Evolutionary conservation across 2,329 filamentous ascomycete genomes (phyloP), one percentile per base, ranked within the genome.

Genomic region (Fusarium buharicum): DNA sequence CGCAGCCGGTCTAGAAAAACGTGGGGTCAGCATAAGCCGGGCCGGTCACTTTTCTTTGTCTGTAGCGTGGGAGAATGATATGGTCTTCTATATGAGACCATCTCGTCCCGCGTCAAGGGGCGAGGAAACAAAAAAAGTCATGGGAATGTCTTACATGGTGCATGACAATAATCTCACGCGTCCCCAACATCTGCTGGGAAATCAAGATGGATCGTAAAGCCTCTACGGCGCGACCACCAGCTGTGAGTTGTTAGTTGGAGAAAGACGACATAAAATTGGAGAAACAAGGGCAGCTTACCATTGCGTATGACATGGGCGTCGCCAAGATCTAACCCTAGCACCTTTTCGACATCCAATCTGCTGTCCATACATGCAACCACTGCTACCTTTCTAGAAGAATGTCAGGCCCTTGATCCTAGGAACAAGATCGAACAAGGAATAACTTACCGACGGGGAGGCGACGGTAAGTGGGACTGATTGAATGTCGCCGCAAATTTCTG

Each of bases 251-350:
- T 47, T 28, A 59, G 50, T 52, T 18, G 4, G 1, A 4, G 4
- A 3, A 11, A 27, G n/a, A 13, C 17, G 24, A 30, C 16, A 6
- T 13, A 8, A 13, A 33, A 33, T n/a, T 14, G 14, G 18, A 1
- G 1, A 6, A 18, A 40, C 31, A 18, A 24, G 18, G 27, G 12
- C 20, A 9, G 30, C 30, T 16, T 34, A 67, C 64, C 89, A 64
- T 93, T 93, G 55, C 90, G 86, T 57, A 93, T 89, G 28, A 93
- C 85, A 74, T 95, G 91, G 1, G 91, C 91, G 63, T 93, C 90
- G 36, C 91, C 91, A 0, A 91, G 86, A 68, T 94, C 68, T 2
- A 70, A 33, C 14, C 68, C 68, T 13, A 92, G 89, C 2, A 89
- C 89, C 12, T 83, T 78, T 4, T 86, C 82, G 0, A 90, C 86